These are phyloP conservation scores for Ascochyta viciae-villosae DNA, from an alignment of 2,329 filamentous ascomycete genomes.

Conservation along the genomic window DNA sequence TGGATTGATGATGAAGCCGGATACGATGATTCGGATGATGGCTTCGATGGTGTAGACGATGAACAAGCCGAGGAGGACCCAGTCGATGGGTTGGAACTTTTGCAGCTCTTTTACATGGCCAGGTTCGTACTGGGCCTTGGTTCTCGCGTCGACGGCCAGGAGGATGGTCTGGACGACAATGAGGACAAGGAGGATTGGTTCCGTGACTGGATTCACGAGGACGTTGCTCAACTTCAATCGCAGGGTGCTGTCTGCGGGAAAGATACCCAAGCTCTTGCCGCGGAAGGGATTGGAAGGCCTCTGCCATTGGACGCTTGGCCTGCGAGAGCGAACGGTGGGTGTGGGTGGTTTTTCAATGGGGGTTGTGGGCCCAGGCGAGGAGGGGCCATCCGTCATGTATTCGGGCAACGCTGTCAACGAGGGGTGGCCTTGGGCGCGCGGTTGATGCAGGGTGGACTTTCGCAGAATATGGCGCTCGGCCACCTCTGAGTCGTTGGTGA, in stretches of 20 bases:
- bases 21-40: slow-evolving; percentile 84
- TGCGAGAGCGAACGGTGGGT: slow-evolving; percentile 29
- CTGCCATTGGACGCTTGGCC: slow-evolving; percentile 53
- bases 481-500: slow-evolving; percentile 89
- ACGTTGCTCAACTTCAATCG: slow-evolving; percentile 80
- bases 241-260: slow-evolving; percentile 78
- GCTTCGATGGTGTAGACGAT: slow-evolving; percentile 89
- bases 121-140: slow-evolving; percentile 69
- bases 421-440: slow-evolving; percentile 61
- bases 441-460: slow-evolving; percentile 64
- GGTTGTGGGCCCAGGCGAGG: slow-evolving; percentile 34
- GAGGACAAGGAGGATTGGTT: slow-evolving; percentile 83
- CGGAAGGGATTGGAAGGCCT: slow-evolving; percentile 74
- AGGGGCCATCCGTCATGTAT: slow-evolving; percentile 54
- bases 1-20: slow-evolving; percentile 89
- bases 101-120: slow-evolving; percentile 55
- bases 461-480: slow-evolving; percentile 74
- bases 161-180: slow-evolving; percentile 89
- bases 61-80: slow-evolving; percentile 82
- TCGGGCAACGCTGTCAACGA: slow-evolving; percentile 61
- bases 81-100: slow-evolving; percentile 80
- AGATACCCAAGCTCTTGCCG: slow-evolving; percentile 85
- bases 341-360: slow-evolving; percentile 50
- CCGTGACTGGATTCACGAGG: slow-evolving; percentile 83
- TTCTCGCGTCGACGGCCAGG: slow-evolving; percentile 82